These are phyloP conservation scores for Rhynchospora pubera DNA, from an alignment of 176 grass and related monocot species.

Conservation along the genomic window DNA sequence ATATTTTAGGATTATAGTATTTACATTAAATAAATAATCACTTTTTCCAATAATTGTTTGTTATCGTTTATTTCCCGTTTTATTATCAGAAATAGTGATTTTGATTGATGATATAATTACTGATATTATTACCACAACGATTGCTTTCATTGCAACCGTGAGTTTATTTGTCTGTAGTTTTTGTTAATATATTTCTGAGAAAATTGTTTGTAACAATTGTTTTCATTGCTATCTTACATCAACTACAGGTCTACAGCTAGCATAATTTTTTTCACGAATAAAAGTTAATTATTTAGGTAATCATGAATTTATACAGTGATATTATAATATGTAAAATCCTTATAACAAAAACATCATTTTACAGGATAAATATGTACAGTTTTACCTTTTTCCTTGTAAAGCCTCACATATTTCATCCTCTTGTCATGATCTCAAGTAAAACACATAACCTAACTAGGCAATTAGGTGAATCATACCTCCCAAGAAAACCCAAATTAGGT, in stretches of 20 bases:
- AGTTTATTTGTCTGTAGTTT: too few species aligned
- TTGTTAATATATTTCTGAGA: too few species aligned
- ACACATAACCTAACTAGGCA: background rate
- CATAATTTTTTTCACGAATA: background rate
- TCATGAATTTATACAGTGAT: background rate
- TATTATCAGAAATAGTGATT: too few species aligned
- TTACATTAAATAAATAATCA: too few species aligned
- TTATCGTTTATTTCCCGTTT: too few species aligned
- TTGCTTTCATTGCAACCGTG: too few species aligned
- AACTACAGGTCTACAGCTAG: too few species aligned
- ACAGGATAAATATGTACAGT: background rate
- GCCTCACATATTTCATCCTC: background rate
- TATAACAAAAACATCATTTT: background rate
- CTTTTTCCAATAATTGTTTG: too few species aligned
- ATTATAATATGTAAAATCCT: background rate
- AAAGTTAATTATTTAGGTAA: background rate
- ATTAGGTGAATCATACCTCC: constrained; percentile 11
- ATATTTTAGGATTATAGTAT: too few species aligned
- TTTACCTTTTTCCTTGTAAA: background rate
- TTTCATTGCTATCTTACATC: background rate
- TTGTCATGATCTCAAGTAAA: background rate
- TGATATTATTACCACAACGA: too few species aligned
- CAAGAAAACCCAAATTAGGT: background rate
- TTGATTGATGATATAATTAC: too few species aligned
- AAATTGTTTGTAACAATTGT: too few species aligned